phyloP scores from a whole-genome alignment of 441 rosid genomes.

The Adansonia grandidieri region DNA sequence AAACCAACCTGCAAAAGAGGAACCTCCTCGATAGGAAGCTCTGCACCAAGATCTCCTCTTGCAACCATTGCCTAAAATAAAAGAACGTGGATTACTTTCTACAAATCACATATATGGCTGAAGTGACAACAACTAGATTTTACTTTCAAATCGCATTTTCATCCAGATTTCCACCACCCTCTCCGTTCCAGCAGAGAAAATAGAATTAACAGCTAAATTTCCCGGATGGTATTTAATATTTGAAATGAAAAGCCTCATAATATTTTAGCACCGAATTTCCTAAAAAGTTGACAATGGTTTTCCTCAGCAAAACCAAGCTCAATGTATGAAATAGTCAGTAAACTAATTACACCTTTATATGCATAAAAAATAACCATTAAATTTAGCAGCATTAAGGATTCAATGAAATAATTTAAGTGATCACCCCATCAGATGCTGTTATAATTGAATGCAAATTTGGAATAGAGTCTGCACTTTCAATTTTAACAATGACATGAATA shows the following conservation, averaged over 20 bases:
- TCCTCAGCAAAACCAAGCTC: no score
- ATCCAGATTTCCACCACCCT: background rate
- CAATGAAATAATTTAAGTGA: no score
- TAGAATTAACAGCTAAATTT: background rate
- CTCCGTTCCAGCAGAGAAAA: background rate
- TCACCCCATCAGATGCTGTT: constrained; percentile 93
- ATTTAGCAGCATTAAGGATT: no score
- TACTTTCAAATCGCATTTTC: background rate
- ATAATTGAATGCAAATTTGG: constrained; percentile 87
- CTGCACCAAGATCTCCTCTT: constrained; percentile 74
- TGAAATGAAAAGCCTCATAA: background rate
- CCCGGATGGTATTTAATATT: background rate
- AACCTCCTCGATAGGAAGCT: constrained; percentile 97
- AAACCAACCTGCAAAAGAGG: constrained; percentile 85
- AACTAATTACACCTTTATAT: no score
- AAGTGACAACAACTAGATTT: background rate
- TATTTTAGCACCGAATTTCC: background rate
- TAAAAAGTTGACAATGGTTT: no score
- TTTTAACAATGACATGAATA: constrained; percentile 81
- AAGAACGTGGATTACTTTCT: background rate
- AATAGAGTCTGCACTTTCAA: constrained; percentile 95
- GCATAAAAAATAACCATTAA: no score
- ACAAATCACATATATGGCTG: background rate
- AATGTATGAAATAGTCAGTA: no score
- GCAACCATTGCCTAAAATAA: constrained; percentile 17